phyloP scores from a whole-genome alignment of 306 rosid species.

The Quercus bicolor region DNA sequence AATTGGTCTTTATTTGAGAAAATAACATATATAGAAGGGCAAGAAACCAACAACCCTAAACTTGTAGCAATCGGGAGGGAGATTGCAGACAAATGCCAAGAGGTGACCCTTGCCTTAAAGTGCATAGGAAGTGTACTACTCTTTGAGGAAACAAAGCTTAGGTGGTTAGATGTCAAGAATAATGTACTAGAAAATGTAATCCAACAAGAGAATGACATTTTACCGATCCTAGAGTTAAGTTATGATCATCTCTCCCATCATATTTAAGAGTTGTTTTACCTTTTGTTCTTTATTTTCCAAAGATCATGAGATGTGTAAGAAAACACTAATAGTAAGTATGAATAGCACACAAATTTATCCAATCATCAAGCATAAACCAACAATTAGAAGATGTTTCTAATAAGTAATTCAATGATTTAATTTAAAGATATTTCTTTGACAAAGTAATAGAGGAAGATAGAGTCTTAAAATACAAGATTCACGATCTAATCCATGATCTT shows the following conservation, averaged over 20 bases:
- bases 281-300: constrained; percentile 42
- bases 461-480: constrained; percentile 13
- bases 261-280: constrained; percentile 33
- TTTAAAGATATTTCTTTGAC: constrained; percentile 34
- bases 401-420: constrained; percentile 27
- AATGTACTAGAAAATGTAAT: constrained; percentile 20
- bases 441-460: not conserved
- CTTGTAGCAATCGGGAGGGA: constrained; percentile 15
- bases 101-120: constrained; percentile 27
- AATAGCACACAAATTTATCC: constrained; percentile 40
- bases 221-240: constrained; percentile 23
- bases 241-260: constrained; percentile 25
- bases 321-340: constrained; percentile 28
- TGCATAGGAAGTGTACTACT: constrained; percentile 30
- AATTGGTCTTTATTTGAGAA: constrained; percentile 25
- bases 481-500: constrained; percentile 36
- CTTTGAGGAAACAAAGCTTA: constrained; percentile 10
- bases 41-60: constrained; percentile 5
- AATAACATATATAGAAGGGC: constrained; percentile 14
- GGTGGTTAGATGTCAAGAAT: constrained; percentile 35
- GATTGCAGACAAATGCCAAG: constrained; percentile 21
- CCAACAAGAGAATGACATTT: constrained; percentile 26
- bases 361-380: not conserved
- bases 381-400: constrained; percentile 35
- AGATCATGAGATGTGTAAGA: constrained; percentile 14